phyloP scores from a whole-genome alignment of 2,329 filamentous ascomycete species.

The Apiospora phragmitis region DNA sequence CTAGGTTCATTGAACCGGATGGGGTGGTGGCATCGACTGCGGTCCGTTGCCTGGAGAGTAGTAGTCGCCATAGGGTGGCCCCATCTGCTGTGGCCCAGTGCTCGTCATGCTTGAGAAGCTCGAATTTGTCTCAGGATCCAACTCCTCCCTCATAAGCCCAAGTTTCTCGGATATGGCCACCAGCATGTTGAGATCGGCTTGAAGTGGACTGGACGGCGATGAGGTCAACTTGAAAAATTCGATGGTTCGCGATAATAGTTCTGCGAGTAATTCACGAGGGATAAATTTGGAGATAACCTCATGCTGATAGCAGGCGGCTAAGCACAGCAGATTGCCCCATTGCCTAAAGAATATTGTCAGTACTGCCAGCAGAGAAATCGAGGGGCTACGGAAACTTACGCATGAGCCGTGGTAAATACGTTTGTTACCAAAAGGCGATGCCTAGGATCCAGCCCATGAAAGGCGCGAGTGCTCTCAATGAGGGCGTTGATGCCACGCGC shows the following conservation, averaged over 20 bases:
- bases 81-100: not conserved
- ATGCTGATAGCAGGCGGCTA: constrained; percentile 78
- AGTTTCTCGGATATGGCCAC: constrained; percentile 46
- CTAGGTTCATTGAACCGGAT: not conserved
- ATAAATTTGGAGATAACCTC: constrained; percentile 60
- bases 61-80: not conserved
- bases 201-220: constrained; percentile 73
- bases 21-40: constrained; percentile 6
- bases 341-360: constrained; percentile 57
- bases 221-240: constrained; percentile 69
- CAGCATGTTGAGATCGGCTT: constrained; percentile 74
- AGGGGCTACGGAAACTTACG: constrained; percentile 61
- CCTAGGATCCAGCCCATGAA: constrained; percentile 61
- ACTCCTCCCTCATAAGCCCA: constrained; percentile 40
- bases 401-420: constrained; percentile 91
- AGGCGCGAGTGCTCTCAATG: constrained; percentile 82
- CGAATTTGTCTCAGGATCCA: constrained; percentile 33
- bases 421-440: constrained; percentile 86
- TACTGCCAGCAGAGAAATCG: not conserved
- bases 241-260: constrained; percentile 73
- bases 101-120: constrained; percentile 41
- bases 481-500: constrained; percentile 69
- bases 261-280: constrained; percentile 52
- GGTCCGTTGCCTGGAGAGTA: constrained; percentile 6
- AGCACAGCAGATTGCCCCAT: constrained; percentile 94